These are phyloP conservation scores for Pythium brachiatum DNA, from an alignment of 352 stramenopile species.

Conservation along the genomic window DNA sequence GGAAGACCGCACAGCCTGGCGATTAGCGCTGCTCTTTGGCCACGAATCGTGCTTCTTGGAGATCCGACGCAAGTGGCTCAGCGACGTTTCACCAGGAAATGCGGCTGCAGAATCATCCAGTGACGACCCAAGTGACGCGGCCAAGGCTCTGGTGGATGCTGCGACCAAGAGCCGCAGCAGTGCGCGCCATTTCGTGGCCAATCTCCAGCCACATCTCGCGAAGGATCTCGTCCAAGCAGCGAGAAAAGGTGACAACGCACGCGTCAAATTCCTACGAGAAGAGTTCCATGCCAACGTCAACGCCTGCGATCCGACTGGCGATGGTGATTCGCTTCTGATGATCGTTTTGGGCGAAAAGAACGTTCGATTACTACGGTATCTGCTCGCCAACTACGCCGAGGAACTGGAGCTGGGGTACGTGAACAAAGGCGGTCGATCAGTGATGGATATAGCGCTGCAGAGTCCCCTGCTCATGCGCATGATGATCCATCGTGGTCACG, in stretches of 20 bases:
- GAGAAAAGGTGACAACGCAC: neutral
- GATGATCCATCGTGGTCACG: conserved; percentile 13
- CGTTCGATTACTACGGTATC: conserved; percentile 6
- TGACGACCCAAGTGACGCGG: neutral
- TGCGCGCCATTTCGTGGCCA: neutral
- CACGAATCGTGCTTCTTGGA: conserved; percentile 64
- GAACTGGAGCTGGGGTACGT: conserved; percentile 11
- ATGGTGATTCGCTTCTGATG: conserved; percentile 20
- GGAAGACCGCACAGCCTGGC: conserved; percentile 52
- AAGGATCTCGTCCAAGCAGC: conserved; percentile 3
- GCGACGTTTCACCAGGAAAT: neutral
- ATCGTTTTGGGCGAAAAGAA: conserved; percentile 10
- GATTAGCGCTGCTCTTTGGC: conserved; percentile 46
- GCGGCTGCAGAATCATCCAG: too few relatives aligned
- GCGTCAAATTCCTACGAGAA: conserved; percentile 8
- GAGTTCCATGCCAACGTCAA: conserved; percentile 12
- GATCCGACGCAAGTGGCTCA: conserved; percentile 61
- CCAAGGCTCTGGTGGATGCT: conserved; percentile 5
- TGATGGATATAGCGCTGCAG: conserved; percentile 20
- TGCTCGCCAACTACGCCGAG: neutral
- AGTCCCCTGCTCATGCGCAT: conserved; percentile 5
- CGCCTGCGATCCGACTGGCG: conserved; percentile 4
- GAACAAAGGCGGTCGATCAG: conserved; percentile 4
- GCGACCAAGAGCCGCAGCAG: conserved; percentile 4
- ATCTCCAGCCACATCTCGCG: conserved; percentile 17